These are phyloP conservation scores for Auriculariales sp. DNA, from an alignment of 768 basidiomycete genomes.

Conservation along the genomic window DNA sequence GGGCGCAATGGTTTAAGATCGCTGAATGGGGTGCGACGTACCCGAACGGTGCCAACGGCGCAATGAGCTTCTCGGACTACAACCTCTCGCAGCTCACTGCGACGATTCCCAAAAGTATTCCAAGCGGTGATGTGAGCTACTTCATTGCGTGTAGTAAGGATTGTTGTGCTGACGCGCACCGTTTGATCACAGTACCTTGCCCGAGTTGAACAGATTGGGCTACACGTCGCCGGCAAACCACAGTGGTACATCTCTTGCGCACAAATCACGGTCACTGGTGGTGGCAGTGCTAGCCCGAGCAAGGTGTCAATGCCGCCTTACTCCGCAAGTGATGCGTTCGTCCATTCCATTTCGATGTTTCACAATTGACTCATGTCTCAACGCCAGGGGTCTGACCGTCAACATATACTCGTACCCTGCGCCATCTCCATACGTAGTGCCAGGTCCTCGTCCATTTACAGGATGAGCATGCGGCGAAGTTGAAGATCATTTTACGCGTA, in stretches of 20 bases:
- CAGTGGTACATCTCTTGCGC: constrained; percentile 25
- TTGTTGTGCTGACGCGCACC: too few species aligned
- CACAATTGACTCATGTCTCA: neutral
- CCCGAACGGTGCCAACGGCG: neutral
- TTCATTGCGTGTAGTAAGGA: neutral
- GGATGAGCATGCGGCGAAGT: neutral
- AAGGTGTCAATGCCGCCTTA: neutral
- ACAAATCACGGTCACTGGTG: constrained; percentile 17
- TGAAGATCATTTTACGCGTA: neutral
- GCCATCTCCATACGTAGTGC: neutral
- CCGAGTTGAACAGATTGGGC: constrained; percentile 22
- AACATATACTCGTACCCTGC: neutral
- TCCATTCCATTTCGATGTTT: neutral
- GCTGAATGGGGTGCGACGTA: constrained; percentile 4
- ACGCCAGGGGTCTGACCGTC: neutral
- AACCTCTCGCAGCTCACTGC: neutral
- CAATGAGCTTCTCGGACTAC: neutral
- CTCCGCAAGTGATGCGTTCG: neutral
- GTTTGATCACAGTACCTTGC: constrained; percentile 20
- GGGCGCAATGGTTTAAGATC: constrained; percentile 1
- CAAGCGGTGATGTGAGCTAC: neutral
- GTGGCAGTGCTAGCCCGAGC: neutral
- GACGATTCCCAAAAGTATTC: neutral
- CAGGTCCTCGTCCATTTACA: neutral
- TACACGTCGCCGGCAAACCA: constrained; percentile 20